Conservation (phyloP, 2,329 filamentous ascomycete species). For the Cladosporium cucumerinum region DNA sequence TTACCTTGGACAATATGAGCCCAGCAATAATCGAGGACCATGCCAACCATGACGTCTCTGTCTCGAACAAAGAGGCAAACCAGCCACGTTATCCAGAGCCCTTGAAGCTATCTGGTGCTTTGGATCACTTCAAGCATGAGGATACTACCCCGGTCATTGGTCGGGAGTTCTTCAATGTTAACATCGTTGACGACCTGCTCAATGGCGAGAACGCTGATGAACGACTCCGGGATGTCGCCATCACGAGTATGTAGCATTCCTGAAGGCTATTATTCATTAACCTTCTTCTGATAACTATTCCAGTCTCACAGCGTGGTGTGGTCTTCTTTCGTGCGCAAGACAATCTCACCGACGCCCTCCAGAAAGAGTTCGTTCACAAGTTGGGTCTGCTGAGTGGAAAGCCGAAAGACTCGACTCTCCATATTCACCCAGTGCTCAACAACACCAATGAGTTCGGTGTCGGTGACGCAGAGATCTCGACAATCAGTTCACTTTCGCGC, state of each 20-base stretch:
- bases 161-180: conserved; percentile 56
- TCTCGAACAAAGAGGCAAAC: not conserved
- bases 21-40: not conserved
- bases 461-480: conserved; percentile 39
- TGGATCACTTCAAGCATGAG: conserved; percentile 51
- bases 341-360: conserved; percentile 46
- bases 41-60: not conserved
- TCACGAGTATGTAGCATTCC: conserved; percentile 29
- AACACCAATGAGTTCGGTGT: conserved; percentile 43
- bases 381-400: conserved; percentile 59
- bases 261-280: not conserved
- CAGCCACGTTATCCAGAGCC: conserved; percentile 15
- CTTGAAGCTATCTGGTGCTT: conserved; percentile 17
- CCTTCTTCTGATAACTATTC: conserved; percentile 5
- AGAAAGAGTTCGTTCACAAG: conserved; percentile 51
- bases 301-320: conserved; percentile 21
- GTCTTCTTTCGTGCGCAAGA: conserved; percentile 21
- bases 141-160: conserved; percentile 63
- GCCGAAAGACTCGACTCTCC: conserved; percentile 55
- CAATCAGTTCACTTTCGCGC: conserved; percentile 38
- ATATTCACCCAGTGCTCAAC: conserved; percentile 57
- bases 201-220: conserved; percentile 61
- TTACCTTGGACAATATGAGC: not conserved
- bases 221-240: conserved; percentile 61
- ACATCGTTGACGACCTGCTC: conserved; percentile 62